These are phyloP conservation scores for Asterochloris sp. DNA, from an alignment of 139 green algal species.

Conservation along the genomic window DNA sequence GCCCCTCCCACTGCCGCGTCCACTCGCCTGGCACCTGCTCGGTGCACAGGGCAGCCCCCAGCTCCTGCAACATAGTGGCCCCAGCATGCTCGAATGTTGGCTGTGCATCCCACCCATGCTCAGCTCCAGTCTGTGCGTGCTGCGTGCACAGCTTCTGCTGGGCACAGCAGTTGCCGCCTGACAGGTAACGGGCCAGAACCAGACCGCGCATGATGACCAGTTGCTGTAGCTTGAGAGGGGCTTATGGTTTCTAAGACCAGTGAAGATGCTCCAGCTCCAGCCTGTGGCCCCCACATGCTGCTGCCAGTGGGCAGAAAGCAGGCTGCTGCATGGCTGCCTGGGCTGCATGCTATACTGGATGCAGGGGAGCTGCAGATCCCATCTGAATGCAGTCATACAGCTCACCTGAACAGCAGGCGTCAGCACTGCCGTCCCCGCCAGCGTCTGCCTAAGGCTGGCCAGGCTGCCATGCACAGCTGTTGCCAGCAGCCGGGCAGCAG, in stretches of 20 bases:
- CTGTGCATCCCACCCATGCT: not conserved
- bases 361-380: not conserved
- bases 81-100: not conserved
- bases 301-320: not conserved
- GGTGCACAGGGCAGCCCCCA: slow-evolving; percentile 39
- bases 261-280: not conserved
- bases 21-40: slow-evolving; percentile 53
- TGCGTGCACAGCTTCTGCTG: not conserved
- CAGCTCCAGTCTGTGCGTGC: not conserved
- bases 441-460: slow-evolving; percentile 30
- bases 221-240: not conserved
- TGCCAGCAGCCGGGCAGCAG: slow-evolving; percentile 35
- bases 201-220: not conserved
- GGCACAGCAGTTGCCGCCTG: not conserved
- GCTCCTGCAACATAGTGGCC: slow-evolving; percentile 22
- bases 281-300: not conserved
- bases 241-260: not conserved
- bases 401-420: slow-evolving; percentile 37
- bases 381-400: not conserved
- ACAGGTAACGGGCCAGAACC: not conserved
- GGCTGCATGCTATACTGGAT: not conserved
- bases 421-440: slow-evolving; percentile 39
- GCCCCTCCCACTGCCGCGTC: slow-evolving; percentile 61
- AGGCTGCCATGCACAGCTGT: slow-evolving; percentile 35
- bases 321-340: not conserved